Conservation (phyloP, 805 yeast species). For the Kockiozyma suomiensis region DNA sequence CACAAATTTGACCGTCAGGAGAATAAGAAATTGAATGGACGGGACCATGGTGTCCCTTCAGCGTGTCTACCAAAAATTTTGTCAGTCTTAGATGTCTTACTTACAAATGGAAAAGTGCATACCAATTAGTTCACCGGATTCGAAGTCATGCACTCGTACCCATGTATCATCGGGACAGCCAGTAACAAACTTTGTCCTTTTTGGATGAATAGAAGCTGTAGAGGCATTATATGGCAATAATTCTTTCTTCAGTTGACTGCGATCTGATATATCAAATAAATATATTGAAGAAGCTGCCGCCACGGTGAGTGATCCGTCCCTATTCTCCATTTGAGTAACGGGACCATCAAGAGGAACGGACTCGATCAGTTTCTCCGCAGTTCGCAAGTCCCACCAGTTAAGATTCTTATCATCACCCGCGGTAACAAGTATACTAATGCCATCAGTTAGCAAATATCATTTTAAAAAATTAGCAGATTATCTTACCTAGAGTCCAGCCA, state of each 20-base stretch:
- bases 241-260: constrained; percentile 29
- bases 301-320: constrained; percentile 29
- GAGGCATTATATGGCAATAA: constrained; percentile 38
- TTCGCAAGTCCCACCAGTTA: constrained; percentile 40
- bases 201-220: constrained; percentile 36
- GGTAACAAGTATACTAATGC: constrained; percentile 30
- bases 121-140: constrained; percentile 12
- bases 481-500: constrained; percentile 34
- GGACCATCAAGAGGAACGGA: constrained; percentile 18
- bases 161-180: constrained; percentile 41
- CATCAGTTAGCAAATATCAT: background rate
- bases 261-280: constrained; percentile 29
- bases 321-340: constrained; percentile 37
- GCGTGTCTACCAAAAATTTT: constrained; percentile 15
- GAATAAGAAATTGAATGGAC: constrained; percentile 36
- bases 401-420: constrained; percentile 36
- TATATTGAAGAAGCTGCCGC: constrained; percentile 37
- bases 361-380: constrained; percentile 12
- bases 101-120: background rate
- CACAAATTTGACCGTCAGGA: constrained; percentile 36
- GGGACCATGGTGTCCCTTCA: constrained; percentile 38
- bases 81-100: background rate
- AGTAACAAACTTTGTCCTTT: constrained; percentile 35
- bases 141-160: constrained; percentile 40
- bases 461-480: background rate